phyloP scores from a whole-genome alignment of 768 basidiomycete species.

The Asterophora parasitica region DNA sequence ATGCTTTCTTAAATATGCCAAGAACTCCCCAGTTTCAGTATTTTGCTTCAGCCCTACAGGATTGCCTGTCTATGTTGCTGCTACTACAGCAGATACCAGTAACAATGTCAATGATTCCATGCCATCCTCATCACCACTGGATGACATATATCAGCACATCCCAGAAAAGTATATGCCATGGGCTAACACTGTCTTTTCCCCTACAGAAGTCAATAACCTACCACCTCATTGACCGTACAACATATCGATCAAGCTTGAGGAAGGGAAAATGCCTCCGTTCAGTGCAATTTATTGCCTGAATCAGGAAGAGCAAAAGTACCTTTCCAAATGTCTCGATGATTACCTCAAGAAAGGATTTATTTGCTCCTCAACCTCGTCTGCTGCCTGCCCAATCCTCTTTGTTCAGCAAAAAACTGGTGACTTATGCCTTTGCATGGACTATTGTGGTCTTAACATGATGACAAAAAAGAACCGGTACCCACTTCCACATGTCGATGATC shows the following conservation, averaged over 20 bases:
- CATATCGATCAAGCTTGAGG: slow-evolving; percentile 28
- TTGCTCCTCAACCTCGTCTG: slow-evolving; percentile 25
- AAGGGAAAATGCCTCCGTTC: slow-evolving; percentile 27
- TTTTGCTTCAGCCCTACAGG: too few relatives aligned
- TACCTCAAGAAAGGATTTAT: slow-evolving; percentile 35
- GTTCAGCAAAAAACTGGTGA: slow-evolving; percentile 29
- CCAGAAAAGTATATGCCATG: slow-evolving; percentile 23
- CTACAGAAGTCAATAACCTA: slow-evolving; percentile 20
- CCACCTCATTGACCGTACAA: slow-evolving; percentile 32
- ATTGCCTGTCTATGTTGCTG: too few relatives aligned
- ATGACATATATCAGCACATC: background rate
- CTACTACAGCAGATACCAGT: too few relatives aligned
- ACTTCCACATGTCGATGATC: slow-evolving; percentile 23
- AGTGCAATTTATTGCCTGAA: slow-evolving; percentile 31
- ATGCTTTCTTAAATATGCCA: slow-evolving; percentile 19
- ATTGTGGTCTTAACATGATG: slow-evolving; percentile 27
- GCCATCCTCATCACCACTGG: background rate
- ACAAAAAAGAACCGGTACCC: slow-evolving; percentile 24
- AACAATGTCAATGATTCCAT: background rate
- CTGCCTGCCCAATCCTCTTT: slow-evolving; percentile 29
- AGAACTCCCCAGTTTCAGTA: slow-evolving; percentile 5
- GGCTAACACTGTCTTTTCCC: slow-evolving; percentile 21
- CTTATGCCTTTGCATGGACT: slow-evolving; percentile 28
- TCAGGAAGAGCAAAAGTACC: slow-evolving; percentile 25
- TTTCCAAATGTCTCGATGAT: slow-evolving; percentile 30